Evolutionary conservation across 352 stramenopile species (phyloP), one percentile per base, ranked within the genome.

Genomic region (Globisporangium solare): DNA sequence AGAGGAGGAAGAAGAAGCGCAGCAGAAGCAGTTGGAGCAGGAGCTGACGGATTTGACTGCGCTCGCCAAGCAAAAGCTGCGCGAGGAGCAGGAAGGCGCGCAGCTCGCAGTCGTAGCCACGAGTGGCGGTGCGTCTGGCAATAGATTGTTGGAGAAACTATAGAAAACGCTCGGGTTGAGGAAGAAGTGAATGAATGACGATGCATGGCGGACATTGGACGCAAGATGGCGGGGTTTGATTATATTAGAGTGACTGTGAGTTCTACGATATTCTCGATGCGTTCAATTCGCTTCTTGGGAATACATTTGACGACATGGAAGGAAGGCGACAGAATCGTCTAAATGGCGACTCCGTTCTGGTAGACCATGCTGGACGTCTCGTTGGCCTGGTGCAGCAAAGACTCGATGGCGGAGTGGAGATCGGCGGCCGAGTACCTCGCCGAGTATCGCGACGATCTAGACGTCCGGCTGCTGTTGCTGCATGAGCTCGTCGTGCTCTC

Each of bases 361-460:
- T 69, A 75, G 56, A 81, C 66, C 61, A 76, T 75, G 51, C 80
- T 70, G 27, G 80, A 91, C 35, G 81, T 91, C 55, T 83, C 71
- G 11, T 77, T 85, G 12, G 74, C 73, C 49, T 87, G 78, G 4
- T 89, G 68, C 47, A 91, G 51, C 56, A 91, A 67, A 45, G 78
- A 88, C 56, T 89, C 78, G 50, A 91, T 88, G 1, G 80, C 86
- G 51, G 78, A 84, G 35, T 91, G 73, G 41, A 89, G 70, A 47
- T 87, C 77, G 17, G 70, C 62, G 18, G 69, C 77, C 22, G 79
- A 83, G 54, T 81, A 84, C 7, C 67, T 54, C 11, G 78, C 63
- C 18, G 71, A 76, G 40, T 75, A 81, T 39, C 67, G 56, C 21
- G 70, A 77, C 42, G 63, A 77, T 53, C 68, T 61, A 27, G 60